A percentile compares a stretch with the other conserved stretches of the same genome.
Evolutionary conservation across 225 moss, liverwort and hornwort species (phyloP).

Genomic region (Polytrichum formosum): DNA sequence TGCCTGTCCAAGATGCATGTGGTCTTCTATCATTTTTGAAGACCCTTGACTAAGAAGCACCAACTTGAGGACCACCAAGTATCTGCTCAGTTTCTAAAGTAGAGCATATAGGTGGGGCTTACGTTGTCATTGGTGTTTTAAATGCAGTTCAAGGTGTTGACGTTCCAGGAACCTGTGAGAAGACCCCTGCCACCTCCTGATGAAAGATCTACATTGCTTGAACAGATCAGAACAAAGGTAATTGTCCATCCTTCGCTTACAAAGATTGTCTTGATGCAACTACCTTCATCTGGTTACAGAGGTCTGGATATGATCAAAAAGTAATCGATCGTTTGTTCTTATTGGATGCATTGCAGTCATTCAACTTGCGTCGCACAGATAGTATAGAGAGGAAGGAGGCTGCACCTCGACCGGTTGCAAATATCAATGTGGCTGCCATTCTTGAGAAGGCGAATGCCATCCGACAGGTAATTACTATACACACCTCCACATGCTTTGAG

Average conservation of each 20-base stretch:
- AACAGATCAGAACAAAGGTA: constrained; percentile 73
- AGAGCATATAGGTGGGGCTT: neutral
- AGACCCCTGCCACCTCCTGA: constrained; percentile 34
- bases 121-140: constrained; percentile 1
- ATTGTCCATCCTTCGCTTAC: neutral
- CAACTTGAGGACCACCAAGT: too few species aligned
- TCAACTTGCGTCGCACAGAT: constrained; percentile 66
- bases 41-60: too few species aligned
- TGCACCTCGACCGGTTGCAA: constrained; percentile 49
- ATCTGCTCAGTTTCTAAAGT: neutral
- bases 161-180: constrained; percentile 56
- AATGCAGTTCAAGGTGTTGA: constrained; percentile 68
- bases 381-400: constrained; percentile 46
- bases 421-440: constrained; percentile 84
- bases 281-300: too few species aligned
- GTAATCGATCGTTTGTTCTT: too few species aligned
- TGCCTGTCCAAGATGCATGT: too few species aligned
- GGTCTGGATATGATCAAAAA: too few species aligned
- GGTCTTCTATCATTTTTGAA: too few species aligned
- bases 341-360: constrained; percentile 48
- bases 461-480: constrained; percentile 50
- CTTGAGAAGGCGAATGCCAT: constrained; percentile 84
- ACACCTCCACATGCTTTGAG: constrained; percentile 12
- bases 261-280: too few species aligned
- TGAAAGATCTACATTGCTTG: constrained; percentile 49